phyloP scores from a whole-genome alignment of 352 stramenopile genomes.

The Poterioochromonas sp. region DNA sequence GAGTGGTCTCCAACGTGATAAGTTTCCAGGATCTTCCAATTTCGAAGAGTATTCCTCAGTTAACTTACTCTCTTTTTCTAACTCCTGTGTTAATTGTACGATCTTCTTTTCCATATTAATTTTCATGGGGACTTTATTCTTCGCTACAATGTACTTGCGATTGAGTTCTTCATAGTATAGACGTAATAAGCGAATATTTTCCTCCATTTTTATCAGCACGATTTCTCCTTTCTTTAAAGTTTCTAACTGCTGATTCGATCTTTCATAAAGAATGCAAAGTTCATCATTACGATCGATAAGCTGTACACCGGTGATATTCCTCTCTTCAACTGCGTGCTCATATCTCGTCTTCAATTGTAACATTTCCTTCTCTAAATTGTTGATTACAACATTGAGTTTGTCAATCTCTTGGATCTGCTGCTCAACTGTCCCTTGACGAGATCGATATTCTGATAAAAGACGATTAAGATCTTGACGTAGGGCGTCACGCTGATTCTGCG shows the following conservation, averaged over 20 bases:
- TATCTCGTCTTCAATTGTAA: conserved; percentile 81
- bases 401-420: conserved; percentile 89
- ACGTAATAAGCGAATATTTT: conserved; percentile 63
- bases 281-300: conserved; percentile 89
- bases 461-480: conserved; percentile 79
- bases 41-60: conserved; percentile 75
- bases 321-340: conserved; percentile 66
- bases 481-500: conserved; percentile 71
- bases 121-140: conserved; percentile 56
- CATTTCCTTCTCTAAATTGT: conserved; percentile 73
- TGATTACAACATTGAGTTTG: conserved; percentile 85
- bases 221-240: conserved; percentile 62
- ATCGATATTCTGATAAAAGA: conserved; percentile 67
- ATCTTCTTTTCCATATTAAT: background rate
- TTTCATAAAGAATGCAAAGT: conserved; percentile 86
- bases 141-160: conserved; percentile 60
- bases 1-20: conserved; percentile 67
- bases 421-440: conserved; percentile 65
- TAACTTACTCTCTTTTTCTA: conserved; percentile 67
- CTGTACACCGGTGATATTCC: conserved; percentile 75
- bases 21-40: conserved; percentile 76
- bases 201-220: conserved; percentile 63
- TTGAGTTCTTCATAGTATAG: conserved; percentile 61
- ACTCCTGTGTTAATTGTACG: conserved; percentile 51
- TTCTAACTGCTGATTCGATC: conserved; percentile 45